A percentile compares a stretch with the other conserved stretches of the same genome.
These are phyloP conservation scores for Blastobotrys buckinghamii DNA, from an alignment of 1,139 yeast genomes.

Conservation along the genomic window DNA sequence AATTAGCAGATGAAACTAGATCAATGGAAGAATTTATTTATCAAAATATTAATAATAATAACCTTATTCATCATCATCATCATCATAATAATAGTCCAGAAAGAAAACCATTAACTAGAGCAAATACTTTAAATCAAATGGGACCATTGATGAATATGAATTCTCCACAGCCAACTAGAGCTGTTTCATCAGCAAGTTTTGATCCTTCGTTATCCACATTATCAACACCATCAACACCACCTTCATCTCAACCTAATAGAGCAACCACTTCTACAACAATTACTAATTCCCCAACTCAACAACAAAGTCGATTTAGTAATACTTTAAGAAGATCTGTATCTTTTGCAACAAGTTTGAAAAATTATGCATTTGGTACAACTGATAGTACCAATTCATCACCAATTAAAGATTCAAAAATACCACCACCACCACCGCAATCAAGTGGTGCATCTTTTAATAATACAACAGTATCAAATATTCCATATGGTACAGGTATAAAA, in stretches of 20 bases:
- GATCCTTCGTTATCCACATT: neutral
- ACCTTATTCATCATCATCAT: neutral
- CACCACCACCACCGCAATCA: conserved; percentile 6
- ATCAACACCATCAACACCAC: neutral
- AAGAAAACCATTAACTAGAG: neutral
- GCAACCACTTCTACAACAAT: neutral
- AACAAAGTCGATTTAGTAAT: conserved; percentile 17
- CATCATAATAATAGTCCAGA: neutral
- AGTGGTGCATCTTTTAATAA: conserved; percentile 5
- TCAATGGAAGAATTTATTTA: conserved; percentile 11
- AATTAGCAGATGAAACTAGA: conserved; percentile 38
- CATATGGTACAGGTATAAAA: conserved; percentile 29
- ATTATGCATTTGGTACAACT: conserved; percentile 30
- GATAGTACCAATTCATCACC: neutral
- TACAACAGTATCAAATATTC: conserved; percentile 22
- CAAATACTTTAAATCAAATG: neutral
- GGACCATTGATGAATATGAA: too few relatives aligned
- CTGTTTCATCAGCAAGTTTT: neutral
- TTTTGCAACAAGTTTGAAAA: conserved; percentile 32
- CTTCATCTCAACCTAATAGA: conserved; percentile 1
- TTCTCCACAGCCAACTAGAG: neutral
- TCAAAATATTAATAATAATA: neutral
- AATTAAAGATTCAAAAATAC: neutral
- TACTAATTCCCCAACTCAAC: neutral
- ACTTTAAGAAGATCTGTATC: conserved; percentile 35